Percentiles rank a stretch among this genome's conserved stretches.
These are phyloP conservation scores for Aspergillus biplanus DNA, from an alignment of 495 filamentous ascomycete genomes.

Conservation along the genomic window DNA sequence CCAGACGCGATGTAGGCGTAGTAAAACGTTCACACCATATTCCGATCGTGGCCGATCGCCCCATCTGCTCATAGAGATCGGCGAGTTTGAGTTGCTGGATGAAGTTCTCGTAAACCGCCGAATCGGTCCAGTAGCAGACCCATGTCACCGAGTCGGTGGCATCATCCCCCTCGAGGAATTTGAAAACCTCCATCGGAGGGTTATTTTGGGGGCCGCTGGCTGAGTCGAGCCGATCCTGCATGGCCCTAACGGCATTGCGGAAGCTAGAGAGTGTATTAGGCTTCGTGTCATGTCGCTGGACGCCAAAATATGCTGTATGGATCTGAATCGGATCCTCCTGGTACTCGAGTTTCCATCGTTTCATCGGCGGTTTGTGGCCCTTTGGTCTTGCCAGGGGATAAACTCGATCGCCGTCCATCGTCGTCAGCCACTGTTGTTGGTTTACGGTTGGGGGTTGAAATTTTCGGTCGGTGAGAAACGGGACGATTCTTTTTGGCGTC, in stretches of 20 bases:
- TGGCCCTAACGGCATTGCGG: background rate
- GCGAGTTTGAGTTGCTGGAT: slow-evolving; percentile 13
- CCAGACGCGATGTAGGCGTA: slow-evolving; percentile 17
- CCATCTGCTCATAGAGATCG: background rate
- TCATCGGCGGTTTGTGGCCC: slow-evolving; percentile 21
- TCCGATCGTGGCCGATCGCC: slow-evolving; percentile 6
- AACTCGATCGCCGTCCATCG: background rate
- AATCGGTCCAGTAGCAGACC: slow-evolving; percentile 27
- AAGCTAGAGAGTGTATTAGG: background rate
- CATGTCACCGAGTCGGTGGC: slow-evolving; percentile 11
- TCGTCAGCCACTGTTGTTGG: background rate
- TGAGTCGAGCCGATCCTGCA: slow-evolving; percentile 17
- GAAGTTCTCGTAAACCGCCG: slow-evolving; percentile 15
- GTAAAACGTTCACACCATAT: slow-evolving; percentile 27
- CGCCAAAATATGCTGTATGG: slow-evolving; percentile 26
- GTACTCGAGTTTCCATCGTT: slow-evolving; percentile 18
- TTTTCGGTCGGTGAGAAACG: background rate
- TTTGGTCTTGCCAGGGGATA: slow-evolving; percentile 16
- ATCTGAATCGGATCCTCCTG: slow-evolving; percentile 10
- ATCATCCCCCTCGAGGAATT: slow-evolving; percentile 23
- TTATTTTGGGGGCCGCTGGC: background rate
- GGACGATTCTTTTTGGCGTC: background rate
- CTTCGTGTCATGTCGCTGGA: slow-evolving; percentile 19
- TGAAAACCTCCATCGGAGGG: slow-evolving; percentile 21
- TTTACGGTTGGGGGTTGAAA: background rate